Evolutionary conservation across 441 rosid genomes (phyloP), one percentile per base, ranked within the genome.

Genomic region (Erysimum cheiri): DNA sequence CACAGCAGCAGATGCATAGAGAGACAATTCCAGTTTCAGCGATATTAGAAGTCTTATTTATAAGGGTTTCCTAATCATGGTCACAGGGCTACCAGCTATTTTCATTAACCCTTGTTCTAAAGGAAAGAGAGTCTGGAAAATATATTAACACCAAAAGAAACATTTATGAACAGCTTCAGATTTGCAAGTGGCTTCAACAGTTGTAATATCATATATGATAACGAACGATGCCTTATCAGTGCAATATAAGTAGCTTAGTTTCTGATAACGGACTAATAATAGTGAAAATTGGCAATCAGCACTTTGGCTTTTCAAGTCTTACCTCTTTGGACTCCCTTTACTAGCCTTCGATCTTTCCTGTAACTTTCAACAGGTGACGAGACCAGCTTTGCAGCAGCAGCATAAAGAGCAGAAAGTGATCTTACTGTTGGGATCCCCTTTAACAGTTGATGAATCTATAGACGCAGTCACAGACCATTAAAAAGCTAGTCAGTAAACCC

Each of bases 281-380:
- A 52, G 56, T 41, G 62, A 50, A 66, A 41, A 3, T 65, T 56
- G 50, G 72, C 32, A 56, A 22, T 32, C 40, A 59, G 44, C 37
- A 56, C 54, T 64, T 13, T 22, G 22, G 58, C 26, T 49, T 62
- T 22, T 66, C 48, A 60, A 41, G 69, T 47, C 71, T 84, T 80
- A 90, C 98, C 99, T 88, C 98, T 91, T 84, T 96, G 98, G 80
- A 96, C 80, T 74, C 99, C 98, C 80, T 84, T 93, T 60, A 96
- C 83, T 36, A 96, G 86, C 77, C 84, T 85, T 72, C 82, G 88
- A 74, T 96, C 99, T 78, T 90, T 91, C 80, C 80, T 87, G 78
- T 96, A 93, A 82, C 84, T 89, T 85, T 88, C 93, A 69, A 96
- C 92, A 12, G 99, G 99, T 78, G 79, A 81, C 11, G 97, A 85